Base-by-base conservation (phyloP, 495 filamentous ascomycete species). In the Aspergillus ostianus region DNA sequence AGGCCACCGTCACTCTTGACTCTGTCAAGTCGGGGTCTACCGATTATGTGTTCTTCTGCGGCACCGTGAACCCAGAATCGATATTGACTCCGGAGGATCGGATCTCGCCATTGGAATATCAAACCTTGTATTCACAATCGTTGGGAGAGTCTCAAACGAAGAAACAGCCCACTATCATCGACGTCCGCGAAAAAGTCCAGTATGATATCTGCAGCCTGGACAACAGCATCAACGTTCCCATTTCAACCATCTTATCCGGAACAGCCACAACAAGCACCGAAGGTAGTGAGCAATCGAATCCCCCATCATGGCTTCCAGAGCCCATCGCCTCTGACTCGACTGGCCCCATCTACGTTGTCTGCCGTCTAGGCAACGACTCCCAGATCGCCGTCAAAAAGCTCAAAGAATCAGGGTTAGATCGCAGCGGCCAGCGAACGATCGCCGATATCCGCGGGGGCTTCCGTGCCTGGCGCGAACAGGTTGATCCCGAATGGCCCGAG, bases 361-460 rank as follows among this genome's bases (percentile, higher is more conserved):
- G 94, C 66, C 83, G 91, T 18, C 81, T 88, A 2, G 94, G 94
- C 3, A 91, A 97, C 63, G 94, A 98, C 68, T 96, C 91, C 0
- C 94, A 97, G 68, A 70, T 92, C 53, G 88, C 86, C 0, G 85
- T 91, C 0, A 82, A 80, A 66, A 87, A 78, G 68, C 61, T 96
- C 60, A 91, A 87, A 67, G 84, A 92, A 32, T 64, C 85, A 45
- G 86, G 86, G 4, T 56, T 89, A n/a, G 84, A 82, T 53, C 68
- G 72, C 21, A 70, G 71, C 13, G 86, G 86, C 0, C 72, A 75
- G 57, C 77, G 85, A 36, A 83, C 80, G 54, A 83, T 95, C 52
- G 83, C 85, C 32, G 94, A 97, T 73, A 87, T 97, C 23, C 81
- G 78, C 29, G 92, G 92, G 0, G 94, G 94, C 0, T 83, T 96